phyloP scores from a whole-genome alignment of 306 rosid species.

The Parietaria judaica region DNA sequence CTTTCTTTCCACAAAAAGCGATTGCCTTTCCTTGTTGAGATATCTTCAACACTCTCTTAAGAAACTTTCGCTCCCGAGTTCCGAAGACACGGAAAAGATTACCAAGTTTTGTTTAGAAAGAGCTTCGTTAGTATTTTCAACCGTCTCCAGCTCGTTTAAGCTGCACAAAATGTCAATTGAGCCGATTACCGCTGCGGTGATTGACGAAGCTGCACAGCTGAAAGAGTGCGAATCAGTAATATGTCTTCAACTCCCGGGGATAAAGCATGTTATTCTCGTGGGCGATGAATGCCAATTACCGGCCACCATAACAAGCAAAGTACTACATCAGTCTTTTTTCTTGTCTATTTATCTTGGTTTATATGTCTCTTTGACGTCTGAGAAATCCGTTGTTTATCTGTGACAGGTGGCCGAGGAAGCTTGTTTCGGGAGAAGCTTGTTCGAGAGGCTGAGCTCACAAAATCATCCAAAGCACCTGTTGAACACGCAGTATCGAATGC shows the following conservation, averaged over 20 bases:
- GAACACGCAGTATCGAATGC: constrained; percentile 71
- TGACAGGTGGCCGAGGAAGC: constrained; percentile 43
- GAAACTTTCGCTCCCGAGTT: constrained; percentile 35
- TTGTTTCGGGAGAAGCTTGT: constrained; percentile 71
- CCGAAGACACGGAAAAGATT: constrained; percentile 11
- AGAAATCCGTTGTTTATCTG: not conserved
- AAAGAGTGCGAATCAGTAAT: constrained; percentile 71
- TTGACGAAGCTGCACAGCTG: constrained; percentile 82
- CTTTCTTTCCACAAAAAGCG: constrained; percentile 26
- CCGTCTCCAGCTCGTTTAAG: constrained; percentile 59
- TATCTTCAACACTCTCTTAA: constrained; percentile 34
- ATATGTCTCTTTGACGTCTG: not conserved
- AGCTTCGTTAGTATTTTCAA: constrained; percentile 56
- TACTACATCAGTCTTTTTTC: constrained; percentile 16
- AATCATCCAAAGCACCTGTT: constrained; percentile 51
- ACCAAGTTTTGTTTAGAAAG: constrained; percentile 43
- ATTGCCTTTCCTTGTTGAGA: constrained; percentile 35
- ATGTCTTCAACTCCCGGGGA: constrained; percentile 46
- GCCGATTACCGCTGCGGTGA: constrained; percentile 40
- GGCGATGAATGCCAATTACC: constrained; percentile 82
- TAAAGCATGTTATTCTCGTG: constrained; percentile 54
- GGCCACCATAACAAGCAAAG: constrained; percentile 58
- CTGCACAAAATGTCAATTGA: constrained; percentile 33
- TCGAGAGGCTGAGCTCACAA: constrained; percentile 46
- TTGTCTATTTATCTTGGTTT: not conserved